Base-by-base conservation (phyloP, 2,329 filamentous ascomycete genomes). In the Epichloe coenophiala region DNA sequence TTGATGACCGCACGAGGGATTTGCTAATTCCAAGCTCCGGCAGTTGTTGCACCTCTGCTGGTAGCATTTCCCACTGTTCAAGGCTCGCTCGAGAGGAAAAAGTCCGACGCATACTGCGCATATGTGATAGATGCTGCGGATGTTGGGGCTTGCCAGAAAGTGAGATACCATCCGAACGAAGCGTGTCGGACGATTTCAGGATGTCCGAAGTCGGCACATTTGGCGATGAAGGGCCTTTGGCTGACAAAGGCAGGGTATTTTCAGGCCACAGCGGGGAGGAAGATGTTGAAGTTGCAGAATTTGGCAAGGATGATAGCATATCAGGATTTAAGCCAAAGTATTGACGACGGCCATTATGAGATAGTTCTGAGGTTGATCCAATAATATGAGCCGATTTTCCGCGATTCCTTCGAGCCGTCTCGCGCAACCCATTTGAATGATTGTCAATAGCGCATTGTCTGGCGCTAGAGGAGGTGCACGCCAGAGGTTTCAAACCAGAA, bases 401-500 rank as follows among this genome's bases (percentile, higher is more conserved):
- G 19, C 42, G 48, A 33, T 8, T 21, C 3, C 40, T 50, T 11
- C 23, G 40, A 11, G 39, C 38, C 13, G 39, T 9, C 41, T 39
- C 39, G 19, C 35, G 41, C 35, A 33, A 23, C 3, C 42, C 35
- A 45, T 31, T 36, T 12, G 19, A 21, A 21, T 36, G 17, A 36
- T 37, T 40, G 37, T 33, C 38, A 21, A 47, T 47, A 4, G 21
- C 44, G 37, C 44, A 47, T 42, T 38, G 36, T 35, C 43, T 36
- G 31, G 31, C 17, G 13, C 23, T 27, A 15, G 44, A 46, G 27
- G 36, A 33, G 17, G 37, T 31, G 36, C 44, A 50, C 6, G 31
- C 49, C 36, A 50, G 33, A 41, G 49, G 44, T 23, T 50, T 50
- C 43, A 42, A 47, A n/a, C 31, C 31, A 42, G 44, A 47, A 42